Conservation (phyloP, 2,329 filamentous ascomycete genomes). For the Setomelanomma holmii region DNA sequence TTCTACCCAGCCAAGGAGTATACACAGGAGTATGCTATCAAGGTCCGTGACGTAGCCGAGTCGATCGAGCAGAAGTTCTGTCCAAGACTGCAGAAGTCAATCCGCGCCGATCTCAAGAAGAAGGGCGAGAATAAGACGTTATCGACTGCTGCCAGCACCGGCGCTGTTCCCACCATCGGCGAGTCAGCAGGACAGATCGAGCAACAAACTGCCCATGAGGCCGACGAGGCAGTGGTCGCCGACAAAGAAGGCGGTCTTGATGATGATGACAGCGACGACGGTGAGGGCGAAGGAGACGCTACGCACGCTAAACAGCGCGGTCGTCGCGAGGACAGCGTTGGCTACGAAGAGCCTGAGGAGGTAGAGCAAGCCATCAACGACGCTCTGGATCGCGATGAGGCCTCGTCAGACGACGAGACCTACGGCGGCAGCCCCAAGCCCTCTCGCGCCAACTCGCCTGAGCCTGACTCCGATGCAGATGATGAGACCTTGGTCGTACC, state of each 20-base stretch:
- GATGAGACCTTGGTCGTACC: conserved; percentile 33
- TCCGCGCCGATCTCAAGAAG: conserved; percentile 80
- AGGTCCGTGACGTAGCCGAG: conserved; percentile 75
- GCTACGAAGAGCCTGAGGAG: conserved; percentile 91
- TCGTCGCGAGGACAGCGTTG: conserved; percentile 81
- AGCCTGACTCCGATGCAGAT: conserved; percentile 35
- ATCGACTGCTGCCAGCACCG: conserved; percentile 59
- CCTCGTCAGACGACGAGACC: conserved; percentile 59
- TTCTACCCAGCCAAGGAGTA: conserved; percentile 90
- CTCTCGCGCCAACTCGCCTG: conserved; percentile 42
- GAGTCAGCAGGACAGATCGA: conserved; percentile 63
- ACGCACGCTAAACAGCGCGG: conserved; percentile 75
- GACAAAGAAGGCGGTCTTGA: conserved; percentile 63
- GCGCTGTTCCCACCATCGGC: conserved; percentile 77
- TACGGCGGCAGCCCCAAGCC: conserved; percentile 56
- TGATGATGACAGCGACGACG: conserved; percentile 76
- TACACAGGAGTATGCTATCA: conserved; percentile 82
- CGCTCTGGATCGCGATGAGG: conserved; percentile 66
- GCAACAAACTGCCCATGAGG: conserved; percentile 57
- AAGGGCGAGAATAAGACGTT: conserved; percentile 66
- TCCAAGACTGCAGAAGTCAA: conserved; percentile 71
- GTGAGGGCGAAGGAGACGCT: conserved; percentile 61
- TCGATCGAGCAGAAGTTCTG: conserved; percentile 85
- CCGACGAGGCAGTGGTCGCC: conserved; percentile 35
- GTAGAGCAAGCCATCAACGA: conserved; percentile 80